These are phyloP conservation scores for Myriosclerotinia duriaeana DNA, from an alignment of 2,329 filamentous ascomycete species.

Conservation along the genomic window DNA sequence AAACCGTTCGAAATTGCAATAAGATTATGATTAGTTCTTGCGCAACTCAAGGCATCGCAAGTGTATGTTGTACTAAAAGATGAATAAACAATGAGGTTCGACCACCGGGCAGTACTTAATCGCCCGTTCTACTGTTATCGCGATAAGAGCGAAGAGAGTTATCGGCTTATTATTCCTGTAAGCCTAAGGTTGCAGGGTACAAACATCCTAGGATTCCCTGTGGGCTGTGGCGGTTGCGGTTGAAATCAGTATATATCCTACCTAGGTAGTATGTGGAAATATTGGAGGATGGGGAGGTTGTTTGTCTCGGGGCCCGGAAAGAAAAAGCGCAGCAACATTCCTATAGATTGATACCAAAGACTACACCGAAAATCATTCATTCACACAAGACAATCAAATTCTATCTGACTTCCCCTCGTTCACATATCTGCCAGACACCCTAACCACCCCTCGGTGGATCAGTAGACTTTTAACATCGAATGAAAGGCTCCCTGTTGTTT, in stretches of 20 bases:
- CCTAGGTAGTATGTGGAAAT: no score
- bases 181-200: neutral
- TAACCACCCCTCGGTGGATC: neutral
- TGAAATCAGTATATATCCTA: no score
- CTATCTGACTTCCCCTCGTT: neutral
- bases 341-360: neutral
- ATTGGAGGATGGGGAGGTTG: neutral
- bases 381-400: neutral
- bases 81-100: neutral
- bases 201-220: neutral
- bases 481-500: neutral
- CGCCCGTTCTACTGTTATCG: slow-evolving; percentile 7
- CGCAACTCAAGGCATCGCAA: neutral
- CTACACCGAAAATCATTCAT: neutral
- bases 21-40: neutral
- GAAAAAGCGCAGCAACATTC: neutral
- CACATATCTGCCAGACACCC: neutral
- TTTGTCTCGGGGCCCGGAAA: no score
- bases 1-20: neutral
- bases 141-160: slow-evolving; percentile 7
- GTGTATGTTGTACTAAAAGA: slow-evolving; percentile 2
- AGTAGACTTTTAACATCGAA: neutral
- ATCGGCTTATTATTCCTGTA: neutral
- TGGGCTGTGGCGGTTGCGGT: neutral
- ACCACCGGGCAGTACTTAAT: neutral